Conservation (phyloP, 352 stramenopile genomes). For the Phytophthora syringae region DNA sequence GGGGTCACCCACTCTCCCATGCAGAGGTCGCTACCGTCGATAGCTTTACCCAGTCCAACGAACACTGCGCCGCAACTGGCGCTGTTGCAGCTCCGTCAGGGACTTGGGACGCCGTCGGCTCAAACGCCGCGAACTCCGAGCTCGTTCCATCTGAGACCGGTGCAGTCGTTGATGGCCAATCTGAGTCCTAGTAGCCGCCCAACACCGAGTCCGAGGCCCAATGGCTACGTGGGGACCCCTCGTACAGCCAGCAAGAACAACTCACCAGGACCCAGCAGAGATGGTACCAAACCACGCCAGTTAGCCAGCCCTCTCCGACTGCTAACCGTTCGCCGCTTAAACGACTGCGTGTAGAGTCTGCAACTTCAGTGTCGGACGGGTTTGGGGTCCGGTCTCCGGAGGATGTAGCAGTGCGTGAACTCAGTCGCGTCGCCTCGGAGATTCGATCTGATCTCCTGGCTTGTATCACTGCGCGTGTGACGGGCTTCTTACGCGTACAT, state of each 20-base stretch:
- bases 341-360: slow-evolving; percentile 32
- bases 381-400: slow-evolving; percentile 33
- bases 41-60: slow-evolving; percentile 37
- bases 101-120: slow-evolving; percentile 27
- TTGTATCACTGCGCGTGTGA: slow-evolving; percentile 72
- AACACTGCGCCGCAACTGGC: slow-evolving; percentile 33
- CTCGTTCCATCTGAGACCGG: slow-evolving; percentile 53
- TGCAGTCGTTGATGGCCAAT: slow-evolving; percentile 51
- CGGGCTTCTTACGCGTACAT: slow-evolving; percentile 69
- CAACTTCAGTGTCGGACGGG: slow-evolving; percentile 13
- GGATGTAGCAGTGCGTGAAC: slow-evolving; percentile 66
- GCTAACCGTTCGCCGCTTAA: slow-evolving; percentile 32
- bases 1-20: slow-evolving; percentile 19
- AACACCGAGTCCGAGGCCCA: slow-evolving; percentile 33
- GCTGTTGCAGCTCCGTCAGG: slow-evolving; percentile 41
- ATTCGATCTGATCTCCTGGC: slow-evolving; percentile 67
- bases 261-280: slow-evolving; percentile 27
- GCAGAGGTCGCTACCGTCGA: slow-evolving; percentile 26
- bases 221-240: slow-evolving; percentile 34
- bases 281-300: slow-evolving; percentile 30
- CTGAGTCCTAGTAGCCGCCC: slow-evolving; percentile 34
- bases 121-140: slow-evolving; percentile 38
- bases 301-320: slow-evolving; percentile 29
- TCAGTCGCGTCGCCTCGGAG: slow-evolving; percentile 65
- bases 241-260: slow-evolving; percentile 35